A percentile compares a stretch with the other conserved stretches of the same genome.
Conservation (phyloP, 2,329 filamentous ascomycete genomes). For the Penicillium sp. region DNA sequence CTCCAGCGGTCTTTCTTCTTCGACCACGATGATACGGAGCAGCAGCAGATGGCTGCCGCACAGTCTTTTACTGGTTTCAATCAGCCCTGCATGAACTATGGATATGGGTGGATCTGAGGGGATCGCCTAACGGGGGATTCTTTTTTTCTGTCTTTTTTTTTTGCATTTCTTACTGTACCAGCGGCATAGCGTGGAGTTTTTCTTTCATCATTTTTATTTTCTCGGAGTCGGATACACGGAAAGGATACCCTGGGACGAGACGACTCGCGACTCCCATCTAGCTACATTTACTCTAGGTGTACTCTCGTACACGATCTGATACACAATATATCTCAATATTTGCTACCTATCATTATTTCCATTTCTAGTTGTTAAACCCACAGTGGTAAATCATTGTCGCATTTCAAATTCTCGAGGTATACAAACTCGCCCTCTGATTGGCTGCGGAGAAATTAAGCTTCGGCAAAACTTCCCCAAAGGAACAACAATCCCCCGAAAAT, state of each 20-base stretch:
- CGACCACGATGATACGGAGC: conserved; percentile 30
- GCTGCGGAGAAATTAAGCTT: background rate
- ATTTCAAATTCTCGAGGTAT: background rate
- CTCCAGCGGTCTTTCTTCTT: conserved; percentile 36
- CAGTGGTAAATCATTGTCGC: background rate
- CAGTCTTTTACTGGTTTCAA: conserved; percentile 30
- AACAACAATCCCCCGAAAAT: conserved; percentile 23
- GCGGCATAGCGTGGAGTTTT: conserved; percentile 39
- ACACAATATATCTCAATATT: conserved; percentile 1
- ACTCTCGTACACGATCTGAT: background rate
- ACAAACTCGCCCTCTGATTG: conserved; percentile 8
- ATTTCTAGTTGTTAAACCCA: background rate
- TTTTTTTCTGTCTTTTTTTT: conserved; percentile 9
- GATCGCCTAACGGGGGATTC: conserved; percentile 1
- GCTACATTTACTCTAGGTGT: conserved; percentile 2
- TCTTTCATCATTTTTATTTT: conserved; percentile 12
- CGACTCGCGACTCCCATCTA: background rate
- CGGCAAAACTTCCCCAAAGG: conserved; percentile 20
- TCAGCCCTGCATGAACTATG: conserved; percentile 35
- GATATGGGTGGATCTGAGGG: conserved; percentile 36
- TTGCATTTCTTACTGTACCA: conserved; percentile 4
- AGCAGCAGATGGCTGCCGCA: conserved; percentile 20
- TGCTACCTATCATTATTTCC: background rate
- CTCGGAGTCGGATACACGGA: conserved; percentile 20
- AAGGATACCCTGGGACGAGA: conserved; percentile 29